Evolutionary conservation across 768 basidiomycete genomes (phyloP).

Genomic region (Termitomyces sp.): DNA sequence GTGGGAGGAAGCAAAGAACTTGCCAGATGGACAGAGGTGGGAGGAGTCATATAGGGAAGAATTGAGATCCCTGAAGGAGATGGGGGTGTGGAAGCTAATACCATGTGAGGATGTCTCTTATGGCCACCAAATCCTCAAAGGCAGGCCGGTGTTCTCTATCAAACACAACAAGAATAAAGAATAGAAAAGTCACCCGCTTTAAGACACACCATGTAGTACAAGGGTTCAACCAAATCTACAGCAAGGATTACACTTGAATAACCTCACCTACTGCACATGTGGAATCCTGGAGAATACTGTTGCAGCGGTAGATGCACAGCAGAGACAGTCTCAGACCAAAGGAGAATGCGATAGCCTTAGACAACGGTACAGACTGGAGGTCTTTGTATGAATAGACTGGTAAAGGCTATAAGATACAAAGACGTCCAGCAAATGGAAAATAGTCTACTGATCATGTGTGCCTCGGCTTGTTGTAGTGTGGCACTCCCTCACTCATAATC

Average conservation of each 20-base stretch:
- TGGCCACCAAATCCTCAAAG: not conserved
- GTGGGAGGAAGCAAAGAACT: not conserved
- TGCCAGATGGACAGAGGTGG: not conserved
- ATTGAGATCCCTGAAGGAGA: not conserved
- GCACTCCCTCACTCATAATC: too few relatives aligned
- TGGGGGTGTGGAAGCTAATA: constrained; percentile 3
- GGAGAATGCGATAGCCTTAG: too few relatives aligned
- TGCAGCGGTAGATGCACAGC: too few relatives aligned
- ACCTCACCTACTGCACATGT: constrained; percentile 4
- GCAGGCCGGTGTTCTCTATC: constrained; percentile 5
- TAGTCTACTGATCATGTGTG: too few relatives aligned
- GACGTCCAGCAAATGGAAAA: too few relatives aligned
- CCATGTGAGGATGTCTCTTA: not conserved
- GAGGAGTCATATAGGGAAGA: not conserved
- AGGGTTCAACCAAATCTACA: constrained; percentile 24
- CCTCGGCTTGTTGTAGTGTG: too few relatives aligned
- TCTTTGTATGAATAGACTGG: too few relatives aligned
- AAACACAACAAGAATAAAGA: constrained; percentile 24
- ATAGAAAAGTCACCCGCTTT: constrained; percentile 20
- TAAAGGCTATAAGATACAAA: too few relatives aligned
- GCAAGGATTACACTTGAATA: not conserved
- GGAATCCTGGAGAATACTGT: constrained; percentile 21
- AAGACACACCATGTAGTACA: constrained; percentile 33
- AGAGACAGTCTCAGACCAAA: too few relatives aligned
- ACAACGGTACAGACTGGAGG: too few relatives aligned